Conservation (phyloP, 106 monocot species). For the Dendrobium nobile region DNA sequence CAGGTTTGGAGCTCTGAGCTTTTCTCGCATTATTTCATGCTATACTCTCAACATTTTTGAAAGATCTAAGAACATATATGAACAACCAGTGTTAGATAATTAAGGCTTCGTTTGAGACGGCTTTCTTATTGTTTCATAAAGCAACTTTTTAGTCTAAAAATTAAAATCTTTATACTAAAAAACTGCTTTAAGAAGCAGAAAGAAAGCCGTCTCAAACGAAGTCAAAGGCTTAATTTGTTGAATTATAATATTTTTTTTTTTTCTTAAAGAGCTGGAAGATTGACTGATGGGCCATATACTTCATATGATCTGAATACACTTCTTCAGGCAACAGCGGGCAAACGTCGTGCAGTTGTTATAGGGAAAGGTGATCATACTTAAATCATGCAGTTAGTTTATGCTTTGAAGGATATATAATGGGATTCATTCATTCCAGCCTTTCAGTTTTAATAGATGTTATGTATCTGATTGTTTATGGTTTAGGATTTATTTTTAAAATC, state of each 20-base stretch:
- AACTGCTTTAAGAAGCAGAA: too few species aligned
- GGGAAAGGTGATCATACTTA: constrained; percentile 33
- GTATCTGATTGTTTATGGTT: too few species aligned
- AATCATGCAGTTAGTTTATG: background rate
- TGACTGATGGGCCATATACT: constrained; percentile 69
- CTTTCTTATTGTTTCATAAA: too few species aligned
- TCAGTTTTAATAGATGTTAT: too few species aligned
- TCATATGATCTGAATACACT: constrained; percentile 74
- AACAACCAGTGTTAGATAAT: background rate
- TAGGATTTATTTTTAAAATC: too few species aligned
- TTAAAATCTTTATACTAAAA: too few species aligned
- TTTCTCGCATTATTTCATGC: background rate
- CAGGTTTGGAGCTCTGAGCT: constrained; percentile 32
- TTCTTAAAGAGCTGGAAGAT: constrained; percentile 46
- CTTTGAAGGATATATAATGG: background rate
- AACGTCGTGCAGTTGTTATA: constrained; percentile 55
- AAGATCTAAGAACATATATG: too few species aligned
- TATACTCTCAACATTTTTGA: background rate
- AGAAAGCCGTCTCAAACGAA: too few species aligned
- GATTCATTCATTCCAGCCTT: background rate
- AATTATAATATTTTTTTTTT: background rate
- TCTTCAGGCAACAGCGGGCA: constrained; percentile 59
- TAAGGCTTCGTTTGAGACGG: too few species aligned
- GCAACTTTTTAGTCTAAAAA: too few species aligned
- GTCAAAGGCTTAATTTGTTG: background rate